Base-by-base conservation (phyloP, 2,329 filamentous ascomycete species). In the Penicillium freii region DNA sequence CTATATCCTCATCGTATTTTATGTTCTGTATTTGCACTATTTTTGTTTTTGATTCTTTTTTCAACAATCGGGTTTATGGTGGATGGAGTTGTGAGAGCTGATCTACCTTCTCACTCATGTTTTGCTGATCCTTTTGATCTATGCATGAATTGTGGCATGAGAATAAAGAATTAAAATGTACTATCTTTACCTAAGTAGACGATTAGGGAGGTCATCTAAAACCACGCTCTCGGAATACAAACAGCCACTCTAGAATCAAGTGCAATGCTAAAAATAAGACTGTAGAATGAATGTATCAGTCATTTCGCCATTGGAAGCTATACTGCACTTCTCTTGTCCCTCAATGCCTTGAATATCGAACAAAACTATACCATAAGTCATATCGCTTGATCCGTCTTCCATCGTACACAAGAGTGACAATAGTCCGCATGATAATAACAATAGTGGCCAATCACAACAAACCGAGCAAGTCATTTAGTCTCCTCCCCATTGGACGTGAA, bases 401-500 rank as follows among this genome's bases (percentile, higher is more conserved):
- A 46, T 45, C n/a, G 25, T 27, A 25, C 33, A 25, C 21, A 8
- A n/a, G 15, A 19, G 17, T 5, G 10, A 19, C 10, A 49, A 19
- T 17, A 50, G 47, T 4, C 13, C n/a, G 6, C 23, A 27, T 27
- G 15, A 33, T 25, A 11, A 19, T 21, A 43, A 51, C 1, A 43
- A 33, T 50, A 42, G n/a, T 23, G 23, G 9, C 19, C 38, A 31
- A 31, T 4, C 19, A 27, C 25, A 43, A 52, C 39, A 43, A 34
- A 44, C 21, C 13, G 39, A 36, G 15, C 19, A 27, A 10, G 31
- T 31, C 19, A 52, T 73, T 88, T 93, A 49, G 93, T 89, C 50
- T 36, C 10, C 13, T 58, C 29, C 8, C 9, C 31, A n/a, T 25
- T 36, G 7, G 23, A 17, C 17, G 21, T n/a, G 5, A 25, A 19